Percentiles rank a stretch among this genome's conserved stretches.
These are phyloP conservation scores for Zoysia pacifica DNA, from an alignment of 176 grass and related monocot genomes.

Conservation along the genomic window DNA sequence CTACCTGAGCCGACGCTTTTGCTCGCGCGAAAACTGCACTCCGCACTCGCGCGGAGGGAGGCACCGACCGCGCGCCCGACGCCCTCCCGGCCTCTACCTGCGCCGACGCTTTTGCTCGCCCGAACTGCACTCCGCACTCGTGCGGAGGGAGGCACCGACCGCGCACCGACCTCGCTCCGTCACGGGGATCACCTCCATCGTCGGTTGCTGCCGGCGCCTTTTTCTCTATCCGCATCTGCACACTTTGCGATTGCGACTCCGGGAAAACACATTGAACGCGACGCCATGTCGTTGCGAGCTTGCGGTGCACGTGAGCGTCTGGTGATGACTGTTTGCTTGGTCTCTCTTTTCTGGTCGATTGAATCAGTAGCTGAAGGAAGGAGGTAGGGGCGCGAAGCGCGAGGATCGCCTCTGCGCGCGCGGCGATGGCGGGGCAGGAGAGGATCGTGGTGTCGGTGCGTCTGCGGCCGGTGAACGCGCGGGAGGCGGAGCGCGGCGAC, in stretches of 20 bases:
- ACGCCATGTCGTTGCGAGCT: background rate
- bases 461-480: constrained; percentile 66
- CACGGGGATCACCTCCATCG: background rate
- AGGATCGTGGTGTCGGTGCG: constrained; percentile 82
- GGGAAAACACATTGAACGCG: background rate
- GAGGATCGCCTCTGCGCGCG: background rate
- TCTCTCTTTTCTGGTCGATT: background rate
- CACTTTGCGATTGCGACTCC: background rate
- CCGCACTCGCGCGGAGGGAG: background rate
- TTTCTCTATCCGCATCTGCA: background rate
- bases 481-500: constrained; percentile 72
- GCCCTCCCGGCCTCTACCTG: too few species aligned
- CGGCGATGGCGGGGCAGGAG: constrained; percentile 51
- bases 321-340: background rate
- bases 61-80: constrained; percentile 18
- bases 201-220: background rate
- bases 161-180: constrained; percentile 3
- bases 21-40: background rate
- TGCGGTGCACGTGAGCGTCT: background rate
- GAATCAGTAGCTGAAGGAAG: background rate
- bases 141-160: constrained; percentile 6
- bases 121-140: background rate
- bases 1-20: too few species aligned
- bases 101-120: background rate
- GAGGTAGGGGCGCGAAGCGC: too few species aligned